Evolutionary conservation across 2,329 filamentous ascomycete genomes (phyloP).

Genomic region (Neoarthrinium moseri): DNA sequence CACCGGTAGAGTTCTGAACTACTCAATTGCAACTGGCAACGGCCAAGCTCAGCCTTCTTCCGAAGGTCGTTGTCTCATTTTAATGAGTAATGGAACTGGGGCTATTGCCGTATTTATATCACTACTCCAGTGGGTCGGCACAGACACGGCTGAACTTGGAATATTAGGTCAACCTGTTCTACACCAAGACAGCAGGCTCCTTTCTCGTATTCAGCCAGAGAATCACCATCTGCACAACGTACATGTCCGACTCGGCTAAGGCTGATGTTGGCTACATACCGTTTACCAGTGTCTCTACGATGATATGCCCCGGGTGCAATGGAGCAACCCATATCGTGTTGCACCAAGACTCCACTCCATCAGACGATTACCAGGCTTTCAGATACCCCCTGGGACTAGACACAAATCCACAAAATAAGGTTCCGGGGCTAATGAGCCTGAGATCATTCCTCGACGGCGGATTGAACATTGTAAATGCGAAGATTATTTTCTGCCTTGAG

Average conservation of each 20-base stretch:
- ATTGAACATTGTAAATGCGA: slow-evolving; percentile 47
- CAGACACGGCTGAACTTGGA: neutral
- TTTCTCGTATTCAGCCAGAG: slow-evolving; percentile 49
- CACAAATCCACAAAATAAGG: slow-evolving; percentile 18
- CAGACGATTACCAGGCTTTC: slow-evolving; percentile 39
- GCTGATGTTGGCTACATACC: slow-evolving; percentile 26
- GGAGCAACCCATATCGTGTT: slow-evolving; percentile 52
- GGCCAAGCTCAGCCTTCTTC: slow-evolving; percentile 42
- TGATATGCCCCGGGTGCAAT: slow-evolving; percentile 58
- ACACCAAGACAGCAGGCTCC: slow-evolving; percentile 36
- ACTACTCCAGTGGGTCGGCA: too few relatives aligned
- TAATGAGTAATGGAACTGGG: slow-evolving; percentile 55
- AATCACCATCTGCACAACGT: slow-evolving; percentile 55
- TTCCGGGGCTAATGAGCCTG: slow-evolving; percentile 55
- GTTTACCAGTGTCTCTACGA: slow-evolving; percentile 47
- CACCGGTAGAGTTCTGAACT: slow-evolving; percentile 55
- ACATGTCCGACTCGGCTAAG: slow-evolving; percentile 47
- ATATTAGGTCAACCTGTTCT: slow-evolving; percentile 50
- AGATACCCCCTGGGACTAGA: slow-evolving; percentile 44
- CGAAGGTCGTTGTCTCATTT: slow-evolving; percentile 48
- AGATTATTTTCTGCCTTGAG: slow-evolving; percentile 57
- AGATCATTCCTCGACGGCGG: slow-evolving; percentile 53
- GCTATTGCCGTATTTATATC: slow-evolving; percentile 44
- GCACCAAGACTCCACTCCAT: slow-evolving; percentile 38
- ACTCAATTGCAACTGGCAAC: slow-evolving; percentile 41